Evolutionary conservation across 352 stramenopile genomes (phyloP), one percentile per base, ranked within the genome.

Genomic region (Achlya hypogyna): DNA sequence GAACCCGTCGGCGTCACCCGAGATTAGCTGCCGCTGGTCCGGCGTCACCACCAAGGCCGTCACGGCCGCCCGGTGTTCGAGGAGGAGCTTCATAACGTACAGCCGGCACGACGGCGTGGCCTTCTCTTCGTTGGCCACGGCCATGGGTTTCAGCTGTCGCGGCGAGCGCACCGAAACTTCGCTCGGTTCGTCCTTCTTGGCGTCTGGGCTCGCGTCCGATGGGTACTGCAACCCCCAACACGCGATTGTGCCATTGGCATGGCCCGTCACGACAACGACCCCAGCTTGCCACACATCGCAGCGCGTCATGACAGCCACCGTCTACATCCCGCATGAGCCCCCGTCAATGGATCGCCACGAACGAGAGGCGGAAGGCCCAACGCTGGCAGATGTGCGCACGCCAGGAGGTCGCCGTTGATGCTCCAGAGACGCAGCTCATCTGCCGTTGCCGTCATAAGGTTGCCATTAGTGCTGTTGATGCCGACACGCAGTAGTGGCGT

Each of bases 341-440:
- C 14, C 12, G 5, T 5, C 31, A 6, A 49, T 38, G 40, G 6
- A 56, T 22, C 6, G 34, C 6, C 34, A 42, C 6, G 34, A 20
- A 92, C 83, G 47, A 90, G 83, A 16, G 68, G 42, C 47, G 71
- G 71, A 18, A 92, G 73, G 4, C 81, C 80, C 28, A 85, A 76
- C 0, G 64, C 20, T 53, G 72, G 35, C 10, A 78, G 59, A 10
- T 59, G 78, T 0, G 77, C 81, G n/a, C 73, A 74, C 5, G 81
- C 82, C 5, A 92, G 69, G 6, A 92, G 69, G 53, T 92, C 84
- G 0, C 84, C 84, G 28, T 92, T 92, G 51, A 92, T 82, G 65
- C 81, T 89, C 84, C 84, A 92, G 1, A 90, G 43, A 3, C 84
- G 81, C 6, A 92, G 16, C 51, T 92, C 81, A 0, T 70, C 68